Conservation (phyloP, 306 rosid genomes). For the Trifolium fragiferum region DNA sequence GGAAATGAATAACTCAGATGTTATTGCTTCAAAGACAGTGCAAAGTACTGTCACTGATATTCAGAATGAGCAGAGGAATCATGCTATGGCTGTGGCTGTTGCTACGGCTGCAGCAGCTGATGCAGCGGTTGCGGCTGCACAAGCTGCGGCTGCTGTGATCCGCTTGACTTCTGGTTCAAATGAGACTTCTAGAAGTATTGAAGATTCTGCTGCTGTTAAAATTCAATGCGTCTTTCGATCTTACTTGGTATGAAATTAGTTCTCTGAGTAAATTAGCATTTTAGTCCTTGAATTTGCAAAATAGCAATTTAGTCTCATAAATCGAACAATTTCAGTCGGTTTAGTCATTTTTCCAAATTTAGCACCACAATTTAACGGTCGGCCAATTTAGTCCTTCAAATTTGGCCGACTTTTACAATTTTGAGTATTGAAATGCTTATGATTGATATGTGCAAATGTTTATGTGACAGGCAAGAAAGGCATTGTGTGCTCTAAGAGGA, state of each 20-base stretch:
- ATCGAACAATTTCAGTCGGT: neutral
- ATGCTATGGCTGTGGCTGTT: conserved; percentile 69
- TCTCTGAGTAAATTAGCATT: neutral
- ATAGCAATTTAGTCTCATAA: neutral
- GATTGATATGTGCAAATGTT: conserved; percentile 22
- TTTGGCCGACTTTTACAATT: neutral
- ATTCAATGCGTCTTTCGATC: conserved; percentile 87
- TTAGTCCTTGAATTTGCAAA: neutral
- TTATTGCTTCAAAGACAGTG: conserved; percentile 38
- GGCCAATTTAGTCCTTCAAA: neutral
- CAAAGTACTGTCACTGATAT: conserved; percentile 45
- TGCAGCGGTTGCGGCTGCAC: conserved; percentile 69
- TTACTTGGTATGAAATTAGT: conserved; percentile 59
- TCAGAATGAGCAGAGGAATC: conserved; percentile 67
- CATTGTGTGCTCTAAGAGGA: conserved; percentile 81
- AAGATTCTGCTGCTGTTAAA: conserved; percentile 75
- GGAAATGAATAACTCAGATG: conserved; percentile 47
- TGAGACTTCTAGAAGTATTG: conserved; percentile 42
- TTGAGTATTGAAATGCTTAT: neutral
- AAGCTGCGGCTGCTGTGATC: conserved; percentile 75
- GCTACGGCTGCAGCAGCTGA: conserved; percentile 69
- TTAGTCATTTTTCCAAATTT: neutral
- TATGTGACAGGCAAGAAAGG: conserved; percentile 80
- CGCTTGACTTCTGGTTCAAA: conserved; percentile 54
- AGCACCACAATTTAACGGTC: neutral